Evolutionary conservation across 75 land plant genomes (phyloP).

Genomic region (Cunninghamia lanceolata): DNA sequence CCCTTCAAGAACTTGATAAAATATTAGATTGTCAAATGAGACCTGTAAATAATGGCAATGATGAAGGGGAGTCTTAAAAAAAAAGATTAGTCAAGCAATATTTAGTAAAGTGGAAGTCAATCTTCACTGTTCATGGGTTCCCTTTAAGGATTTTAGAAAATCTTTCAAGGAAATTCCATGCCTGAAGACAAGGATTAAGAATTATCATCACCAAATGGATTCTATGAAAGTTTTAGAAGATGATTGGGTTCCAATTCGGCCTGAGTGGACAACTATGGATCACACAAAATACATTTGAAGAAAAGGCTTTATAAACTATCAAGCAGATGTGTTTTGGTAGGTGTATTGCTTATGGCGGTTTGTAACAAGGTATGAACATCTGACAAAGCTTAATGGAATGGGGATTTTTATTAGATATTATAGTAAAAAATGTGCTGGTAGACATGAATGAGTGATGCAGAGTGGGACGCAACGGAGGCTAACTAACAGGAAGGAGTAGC

Average conservation of each 20-base stretch:
- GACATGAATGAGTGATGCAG: too few relatives aligned
- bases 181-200: conserved; percentile 68
- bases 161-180: conserved; percentile 72
- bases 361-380: too few relatives aligned
- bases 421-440: too few relatives aligned
- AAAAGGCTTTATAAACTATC: too few relatives aligned
- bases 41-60: conserved; percentile 43
- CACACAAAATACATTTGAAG: too few relatives aligned
- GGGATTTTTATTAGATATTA: too few relatives aligned
- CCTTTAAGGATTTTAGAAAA: conserved; percentile 67
- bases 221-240: conserved; percentile 65
- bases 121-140: conserved; percentile 95
- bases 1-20: conserved; percentile 92
- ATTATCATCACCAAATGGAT: conserved; percentile 70
- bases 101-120: conserved; percentile 95
- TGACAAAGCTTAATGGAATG: too few relatives aligned
- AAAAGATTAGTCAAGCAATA: conserved; percentile 67
- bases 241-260: conserved; percentile 78
- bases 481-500: too few relatives aligned
- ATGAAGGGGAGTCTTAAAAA: conserved; percentile 34
- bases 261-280: conserved; percentile 98
- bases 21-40: conserved; percentile 87
- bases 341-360: too few relatives aligned
- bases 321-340: too few relatives aligned
- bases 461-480: too few relatives aligned